These are phyloP conservation scores for Boletus sp. DNA, from an alignment of 768 basidiomycete species.

Conservation along the genomic window DNA sequence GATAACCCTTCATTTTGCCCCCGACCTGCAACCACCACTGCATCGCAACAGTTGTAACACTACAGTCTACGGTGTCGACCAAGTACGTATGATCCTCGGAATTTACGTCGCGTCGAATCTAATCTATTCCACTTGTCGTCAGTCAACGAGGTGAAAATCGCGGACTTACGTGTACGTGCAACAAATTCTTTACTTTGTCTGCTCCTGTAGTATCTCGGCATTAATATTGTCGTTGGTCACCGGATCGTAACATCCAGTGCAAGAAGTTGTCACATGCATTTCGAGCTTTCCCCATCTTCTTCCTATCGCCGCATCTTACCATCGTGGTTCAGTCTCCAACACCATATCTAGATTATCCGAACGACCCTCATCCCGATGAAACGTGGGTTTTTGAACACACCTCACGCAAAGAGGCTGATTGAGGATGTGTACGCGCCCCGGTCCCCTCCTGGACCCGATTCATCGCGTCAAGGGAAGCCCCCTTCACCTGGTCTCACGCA, in stretches of 20 bases:
- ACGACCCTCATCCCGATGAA: slow-evolving; percentile 16
- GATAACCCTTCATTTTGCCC: not conserved
- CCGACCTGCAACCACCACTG: slow-evolving; percentile 2
- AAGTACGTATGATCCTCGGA: slow-evolving; percentile 7
- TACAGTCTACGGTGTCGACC: slow-evolving; percentile 13
- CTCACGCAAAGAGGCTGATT: slow-evolving; percentile 9
- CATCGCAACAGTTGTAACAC: slow-evolving; percentile 17
- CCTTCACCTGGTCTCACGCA: too few species aligned
- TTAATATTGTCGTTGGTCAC: too few species aligned
- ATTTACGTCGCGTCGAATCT: too few species aligned
- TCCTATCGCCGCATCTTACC: too few species aligned
- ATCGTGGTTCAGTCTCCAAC: too few species aligned
- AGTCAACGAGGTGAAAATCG: too few species aligned
- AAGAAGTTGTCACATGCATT: too few species aligned
- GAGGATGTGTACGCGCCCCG: slow-evolving; percentile 1
- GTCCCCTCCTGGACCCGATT: not conserved
- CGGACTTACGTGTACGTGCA: too few species aligned
- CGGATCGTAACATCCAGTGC: too few species aligned
- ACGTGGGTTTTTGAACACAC: slow-evolving; percentile 20
- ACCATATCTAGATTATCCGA: not conserved
- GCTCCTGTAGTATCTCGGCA: too few species aligned
- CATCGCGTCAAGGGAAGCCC: not conserved
- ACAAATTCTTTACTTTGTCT: too few species aligned
- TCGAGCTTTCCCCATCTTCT: too few species aligned
- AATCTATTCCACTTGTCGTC: slow-evolving; percentile 2